Evolutionary conservation across 2,329 filamentous ascomycete genomes (phyloP).

Genomic region (Shiraia sp.): DNA sequence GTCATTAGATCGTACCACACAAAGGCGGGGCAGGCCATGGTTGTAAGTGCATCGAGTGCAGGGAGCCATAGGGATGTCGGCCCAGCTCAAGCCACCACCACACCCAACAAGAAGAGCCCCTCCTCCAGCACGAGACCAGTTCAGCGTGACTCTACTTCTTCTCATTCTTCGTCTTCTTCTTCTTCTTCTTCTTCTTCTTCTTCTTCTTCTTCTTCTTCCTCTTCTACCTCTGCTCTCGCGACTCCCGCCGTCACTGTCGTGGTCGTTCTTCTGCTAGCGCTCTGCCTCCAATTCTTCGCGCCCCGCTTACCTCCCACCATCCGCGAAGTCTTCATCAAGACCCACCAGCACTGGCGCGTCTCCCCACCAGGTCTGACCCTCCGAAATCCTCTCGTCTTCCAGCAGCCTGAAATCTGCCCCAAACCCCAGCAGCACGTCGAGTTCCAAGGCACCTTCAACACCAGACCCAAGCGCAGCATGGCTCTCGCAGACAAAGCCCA

Average conservation of each 20-base stretch:
- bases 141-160: conserved; percentile 12
- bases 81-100: conserved; percentile 8
- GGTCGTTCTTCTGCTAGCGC: conserved; percentile 38
- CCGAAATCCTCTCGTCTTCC: conserved; percentile 30
- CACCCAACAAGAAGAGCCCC: conserved; percentile 16
- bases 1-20: conserved; percentile 4
- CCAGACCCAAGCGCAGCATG: conserved; percentile 50
- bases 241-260: conserved; percentile 36
- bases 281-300: conserved; percentile 40
- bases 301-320: conserved; percentile 41
- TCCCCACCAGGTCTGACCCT: conserved; percentile 27
- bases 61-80: too few relatives aligned
- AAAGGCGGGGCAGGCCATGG: conserved; percentile 8
- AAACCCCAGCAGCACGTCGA: conserved; percentile 31
- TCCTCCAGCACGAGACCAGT: conserved; percentile 11
- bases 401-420: conserved; percentile 33
- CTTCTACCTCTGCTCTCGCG: too few relatives aligned
- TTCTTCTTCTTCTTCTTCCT: too few relatives aligned
- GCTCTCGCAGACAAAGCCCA: conserved; percentile 70
- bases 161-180: too few relatives aligned
- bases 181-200: too few relatives aligned
- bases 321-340: conserved; percentile 28
- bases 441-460: conserved; percentile 41
- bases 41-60: not conserved
- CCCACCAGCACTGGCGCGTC: conserved; percentile 27